Conservation (phyloP, 257 asterid species). For the Verbascum thapsus region DNA sequence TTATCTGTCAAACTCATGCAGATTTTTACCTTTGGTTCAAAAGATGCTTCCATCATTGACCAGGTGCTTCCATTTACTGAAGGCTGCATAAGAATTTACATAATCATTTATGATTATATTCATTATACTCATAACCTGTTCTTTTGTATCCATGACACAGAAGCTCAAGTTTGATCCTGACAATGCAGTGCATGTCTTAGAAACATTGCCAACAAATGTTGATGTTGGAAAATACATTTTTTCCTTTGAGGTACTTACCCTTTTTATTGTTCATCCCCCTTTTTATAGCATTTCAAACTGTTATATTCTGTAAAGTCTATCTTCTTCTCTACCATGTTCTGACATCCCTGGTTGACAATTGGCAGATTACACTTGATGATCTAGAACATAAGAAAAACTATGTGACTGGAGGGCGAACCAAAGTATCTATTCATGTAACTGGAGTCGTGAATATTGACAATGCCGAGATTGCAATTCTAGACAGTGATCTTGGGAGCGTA, state of each 20-base stretch:
- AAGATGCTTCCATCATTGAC: constrained; percentile 76
- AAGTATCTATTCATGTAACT: constrained; percentile 64
- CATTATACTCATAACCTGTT: neutral
- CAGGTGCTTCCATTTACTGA: constrained; percentile 58
- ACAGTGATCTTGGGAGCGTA: constrained; percentile 74
- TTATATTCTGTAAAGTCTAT: constrained; percentile 11
- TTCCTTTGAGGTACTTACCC: constrained; percentile 72
- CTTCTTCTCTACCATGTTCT: constrained; percentile 22
- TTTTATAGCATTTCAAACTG: constrained; percentile 11
- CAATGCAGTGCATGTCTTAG: constrained; percentile 66
- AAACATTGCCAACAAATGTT: constrained; percentile 58
- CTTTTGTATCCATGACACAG: constrained; percentile 48
- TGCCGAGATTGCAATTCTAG: constrained; percentile 77
- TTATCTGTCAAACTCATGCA: constrained; percentile 86
- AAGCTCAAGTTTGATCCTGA: constrained; percentile 69
- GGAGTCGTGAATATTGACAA: constrained; percentile 64
- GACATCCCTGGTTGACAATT: constrained; percentile 25
- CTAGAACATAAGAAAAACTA: constrained; percentile 72
- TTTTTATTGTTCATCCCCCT: constrained; percentile 25
- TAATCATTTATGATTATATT: constrained; percentile 2
- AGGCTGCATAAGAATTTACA: constrained; percentile 25
- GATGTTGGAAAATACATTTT: constrained; percentile 77
- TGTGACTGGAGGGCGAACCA: constrained; percentile 90
- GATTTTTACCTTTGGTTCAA: constrained; percentile 71
- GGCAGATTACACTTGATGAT: constrained; percentile 69